A percentile compares a stretch with the other conserved stretches of the same genome.
Evolutionary conservation across 768 basidiomycete species (phyloP).

Genomic region (Boletus reticulatus): DNA sequence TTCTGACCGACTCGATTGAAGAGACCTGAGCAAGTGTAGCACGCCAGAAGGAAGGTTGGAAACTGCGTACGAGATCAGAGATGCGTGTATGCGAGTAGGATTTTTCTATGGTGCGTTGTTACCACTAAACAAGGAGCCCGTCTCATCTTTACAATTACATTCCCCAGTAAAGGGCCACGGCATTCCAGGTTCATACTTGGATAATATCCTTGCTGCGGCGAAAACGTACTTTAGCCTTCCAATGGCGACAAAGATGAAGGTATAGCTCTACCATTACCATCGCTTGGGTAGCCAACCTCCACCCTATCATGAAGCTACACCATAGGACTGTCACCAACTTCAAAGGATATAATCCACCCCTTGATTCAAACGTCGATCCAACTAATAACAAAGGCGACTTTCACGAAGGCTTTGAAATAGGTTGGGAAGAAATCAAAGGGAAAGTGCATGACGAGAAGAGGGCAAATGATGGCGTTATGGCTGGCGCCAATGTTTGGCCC

Average conservation of each 20-base stretch:
- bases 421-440: constrained; percentile 55
- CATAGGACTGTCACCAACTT: constrained; percentile 67
- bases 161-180: constrained; percentile 73
- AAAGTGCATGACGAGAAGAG: constrained; percentile 26
- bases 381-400: constrained; percentile 70
- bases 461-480: constrained; percentile 53
- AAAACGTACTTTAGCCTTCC: constrained; percentile 69
- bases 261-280: constrained; percentile 20
- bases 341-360: constrained; percentile 70
- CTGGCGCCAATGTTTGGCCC: constrained; percentile 81
- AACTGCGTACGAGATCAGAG: constrained; percentile 58
- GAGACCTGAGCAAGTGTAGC: constrained; percentile 20
- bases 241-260: constrained; percentile 63
- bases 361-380: constrained; percentile 74
- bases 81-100: constrained; percentile 79
- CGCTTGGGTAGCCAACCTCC: neutral
- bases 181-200: constrained; percentile 53
- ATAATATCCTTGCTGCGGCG: constrained; percentile 43
- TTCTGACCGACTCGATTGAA: neutral
- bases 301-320: constrained; percentile 48
- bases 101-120: constrained; percentile 71
- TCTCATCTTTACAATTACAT: neutral
- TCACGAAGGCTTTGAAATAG: constrained; percentile 89
- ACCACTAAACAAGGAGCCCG: neutral
- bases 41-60: constrained; percentile 34